These are phyloP conservation scores for Tolypocladium cylindrosporum DNA, from an alignment of 2,329 filamentous ascomycete genomes.

Conservation along the genomic window DNA sequence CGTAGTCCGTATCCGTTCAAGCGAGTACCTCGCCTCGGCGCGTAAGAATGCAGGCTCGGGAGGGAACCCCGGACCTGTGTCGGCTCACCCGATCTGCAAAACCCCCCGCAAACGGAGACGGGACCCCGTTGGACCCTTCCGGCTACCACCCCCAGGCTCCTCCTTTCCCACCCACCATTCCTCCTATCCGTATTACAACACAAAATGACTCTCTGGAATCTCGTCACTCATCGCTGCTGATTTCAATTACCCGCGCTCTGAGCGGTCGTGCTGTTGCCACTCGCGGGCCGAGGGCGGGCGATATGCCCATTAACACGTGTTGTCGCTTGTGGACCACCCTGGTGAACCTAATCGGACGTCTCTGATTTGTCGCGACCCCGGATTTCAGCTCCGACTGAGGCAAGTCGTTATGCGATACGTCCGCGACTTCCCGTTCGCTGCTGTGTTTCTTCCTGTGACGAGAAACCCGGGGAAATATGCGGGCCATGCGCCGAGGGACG, in stretches of 20 bases:
- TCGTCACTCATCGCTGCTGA: neutral
- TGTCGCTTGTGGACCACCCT: neutral
- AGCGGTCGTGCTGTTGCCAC: neutral
- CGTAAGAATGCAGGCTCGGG: neutral
- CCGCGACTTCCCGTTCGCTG: neutral
- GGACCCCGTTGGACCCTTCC: conserved; percentile 1
- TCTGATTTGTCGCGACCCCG: neutral
- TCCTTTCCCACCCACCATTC: neutral
- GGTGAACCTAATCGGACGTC: neutral
- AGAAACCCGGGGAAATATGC: neutral
- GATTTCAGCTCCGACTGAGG: neutral
- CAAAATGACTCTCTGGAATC: neutral
- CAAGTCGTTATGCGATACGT: neutral
- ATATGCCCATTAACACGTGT: neutral
- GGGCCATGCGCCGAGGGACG: neutral
- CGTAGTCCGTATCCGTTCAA: too few relatives aligned
- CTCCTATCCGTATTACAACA: neutral
- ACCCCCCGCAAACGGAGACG: neutral
- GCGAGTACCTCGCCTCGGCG: neutral
- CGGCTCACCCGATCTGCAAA: neutral
- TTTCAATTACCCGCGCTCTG: neutral
- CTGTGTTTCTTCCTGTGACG: neutral
- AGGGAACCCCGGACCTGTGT: neutral
- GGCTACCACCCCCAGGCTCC: neutral
- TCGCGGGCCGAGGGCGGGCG: neutral